Percentiles rank a stretch among this genome's conserved stretches.
Conservation (phyloP, 352 stramenopile species). For the Phytophthora citrophthora region DNA sequence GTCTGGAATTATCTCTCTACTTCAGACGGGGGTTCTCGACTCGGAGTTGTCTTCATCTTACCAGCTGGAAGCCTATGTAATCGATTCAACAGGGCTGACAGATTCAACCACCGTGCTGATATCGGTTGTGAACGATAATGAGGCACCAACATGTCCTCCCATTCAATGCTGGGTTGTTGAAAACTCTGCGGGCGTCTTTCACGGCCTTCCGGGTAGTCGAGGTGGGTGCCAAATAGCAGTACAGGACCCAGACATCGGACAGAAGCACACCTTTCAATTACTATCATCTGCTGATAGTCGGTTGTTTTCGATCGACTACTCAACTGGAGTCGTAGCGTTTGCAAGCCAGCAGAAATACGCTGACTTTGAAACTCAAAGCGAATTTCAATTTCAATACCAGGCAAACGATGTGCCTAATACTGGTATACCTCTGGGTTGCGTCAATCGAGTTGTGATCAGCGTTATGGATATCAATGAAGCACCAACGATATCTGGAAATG, state of each 20-base stretch:
- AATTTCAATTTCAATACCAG: conserved; percentile 57
- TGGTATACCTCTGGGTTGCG: conserved; percentile 48
- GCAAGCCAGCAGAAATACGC: conserved; percentile 29
- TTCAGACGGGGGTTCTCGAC: conserved; percentile 18
- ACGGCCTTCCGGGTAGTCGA: conserved; percentile 40
- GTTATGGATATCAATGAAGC: conserved; percentile 63
- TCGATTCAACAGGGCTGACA: conserved; percentile 31
- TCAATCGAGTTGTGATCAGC: conserved; percentile 45
- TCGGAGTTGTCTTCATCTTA: conserved; percentile 8
- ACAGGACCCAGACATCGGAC: conserved; percentile 45
- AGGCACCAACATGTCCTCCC: conserved; percentile 45
- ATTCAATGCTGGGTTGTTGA: conserved; percentile 69
- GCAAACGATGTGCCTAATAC: conserved; percentile 48
- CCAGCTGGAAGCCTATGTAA: conserved; percentile 13
- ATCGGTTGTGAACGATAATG: conserved; percentile 54
- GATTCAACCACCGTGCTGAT: conserved; percentile 26
- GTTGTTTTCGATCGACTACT: conserved; percentile 32
- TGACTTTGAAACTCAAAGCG: conserved; percentile 50
- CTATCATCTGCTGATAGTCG: conserved; percentile 32
- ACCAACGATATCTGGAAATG: conserved; percentile 25
- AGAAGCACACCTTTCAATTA: conserved; percentile 58
- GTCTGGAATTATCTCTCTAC: conserved; percentile 21
- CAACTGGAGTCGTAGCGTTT: conserved; percentile 44
- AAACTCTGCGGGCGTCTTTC: conserved; percentile 44
- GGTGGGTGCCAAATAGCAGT: conserved; percentile 44